Base-by-base conservation (phyloP, 805 yeast species). In the Saturnispora galanensis region DNA sequence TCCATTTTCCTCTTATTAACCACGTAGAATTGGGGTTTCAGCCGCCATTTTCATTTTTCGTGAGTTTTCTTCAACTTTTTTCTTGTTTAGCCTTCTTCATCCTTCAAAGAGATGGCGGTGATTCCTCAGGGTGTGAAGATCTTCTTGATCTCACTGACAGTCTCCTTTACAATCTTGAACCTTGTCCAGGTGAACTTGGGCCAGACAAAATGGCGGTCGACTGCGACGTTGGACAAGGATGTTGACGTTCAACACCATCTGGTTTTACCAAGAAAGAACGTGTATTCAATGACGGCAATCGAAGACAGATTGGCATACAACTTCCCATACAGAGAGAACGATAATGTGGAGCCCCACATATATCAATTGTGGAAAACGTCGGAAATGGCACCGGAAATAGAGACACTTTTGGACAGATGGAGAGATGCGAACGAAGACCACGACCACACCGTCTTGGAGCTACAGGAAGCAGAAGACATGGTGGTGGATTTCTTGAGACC, bases 401-500 rank as follows among this genome's bases (percentile, higher is more conserved):
- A 49, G 41, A 32, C 45, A n/a, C 55, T 59, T 45, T 54, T 59
- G 38, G 57, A 59, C 39, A 52, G 66, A 50, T 63, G 67, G 67
- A 54, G 56, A 50, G 46, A 50, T 9, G 55, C 57, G 28, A 62
- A 63, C 45, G 58, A 57, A 21, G 56, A 58, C 42, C 56, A 53
- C 44, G 50, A 57, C 35, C 55, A 62, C 48, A 49, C 51, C 36
- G 43, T 60, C 7, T 39, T 58, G 32, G 51, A 61, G 4, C 40
- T 61, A 18, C 51, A 50, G 3, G 63, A 59, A 30, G 64, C 64
- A 9, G 62, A 58, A 49, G 57, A 53, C 28, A 44, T 47, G 15
- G 60, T 59, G 11, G 59, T 51, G 11, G 63, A 61, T 43, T 50
- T 53, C 63, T 46, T 62, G 35, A 58, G 52, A 47, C 58, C 59